A percentile compares a stretch with the other conserved stretches of the same genome.
Conservation (phyloP, 345 rosid genomes). For the Acer yangbiense region DNA sequence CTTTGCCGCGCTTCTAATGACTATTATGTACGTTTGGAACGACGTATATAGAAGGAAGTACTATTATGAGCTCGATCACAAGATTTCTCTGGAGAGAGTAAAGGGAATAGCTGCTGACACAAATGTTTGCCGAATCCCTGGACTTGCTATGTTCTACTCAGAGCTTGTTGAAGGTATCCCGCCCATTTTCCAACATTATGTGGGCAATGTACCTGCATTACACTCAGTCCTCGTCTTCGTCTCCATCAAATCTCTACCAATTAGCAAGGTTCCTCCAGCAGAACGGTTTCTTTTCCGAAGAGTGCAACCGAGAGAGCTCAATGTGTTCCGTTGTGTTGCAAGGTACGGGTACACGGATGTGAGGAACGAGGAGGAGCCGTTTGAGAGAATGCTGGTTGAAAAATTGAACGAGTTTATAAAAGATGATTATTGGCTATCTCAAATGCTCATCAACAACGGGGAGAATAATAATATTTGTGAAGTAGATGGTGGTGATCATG, state of each 20-base stretch:
- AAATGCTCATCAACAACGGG: background rate
- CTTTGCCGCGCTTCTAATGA: constrained; percentile 35
- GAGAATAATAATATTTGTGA: background rate
- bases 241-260: constrained; percentile 41
- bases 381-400: constrained; percentile 35
- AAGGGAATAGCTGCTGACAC: constrained; percentile 8
- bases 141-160: constrained; percentile 51
- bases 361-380: constrained; percentile 29
- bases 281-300: constrained; percentile 46
- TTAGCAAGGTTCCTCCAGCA: constrained; percentile 34
- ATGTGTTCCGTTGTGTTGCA: constrained; percentile 43
- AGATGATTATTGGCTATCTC: constrained; percentile 25
- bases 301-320: constrained; percentile 30
- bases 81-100: constrained; percentile 31
- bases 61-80: constrained; percentile 46
- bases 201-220: constrained; percentile 39
- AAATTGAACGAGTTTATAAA: constrained; percentile 35
- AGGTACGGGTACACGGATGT: constrained; percentile 51
- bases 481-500: background rate
- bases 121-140: constrained; percentile 26
- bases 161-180: constrained; percentile 49
- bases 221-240: constrained; percentile 48
- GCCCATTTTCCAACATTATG: constrained; percentile 46
- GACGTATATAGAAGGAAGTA: constrained; percentile 40
- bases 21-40: constrained; percentile 50